A percentile compares a stretch with the other conserved stretches of the same genome.
These are phyloP conservation scores for Metschnikowia picachoensis DNA, from an alignment of 805 yeast species.

Conservation along the genomic window DNA sequence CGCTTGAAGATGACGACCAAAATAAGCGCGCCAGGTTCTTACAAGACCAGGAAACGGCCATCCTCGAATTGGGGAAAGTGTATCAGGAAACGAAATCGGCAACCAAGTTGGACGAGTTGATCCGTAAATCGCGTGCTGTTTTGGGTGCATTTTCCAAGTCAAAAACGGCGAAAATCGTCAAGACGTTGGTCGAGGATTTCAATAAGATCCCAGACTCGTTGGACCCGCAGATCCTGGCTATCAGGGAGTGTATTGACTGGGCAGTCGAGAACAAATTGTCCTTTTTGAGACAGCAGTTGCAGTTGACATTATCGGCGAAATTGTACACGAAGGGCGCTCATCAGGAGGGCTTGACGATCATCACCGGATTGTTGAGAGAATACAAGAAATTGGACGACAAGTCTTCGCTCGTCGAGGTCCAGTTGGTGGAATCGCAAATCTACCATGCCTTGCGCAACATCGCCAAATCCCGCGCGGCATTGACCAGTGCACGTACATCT, in stretches of 20 bases:
- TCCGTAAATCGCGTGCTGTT: constrained; percentile 63
- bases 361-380: constrained; percentile 70
- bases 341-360: constrained; percentile 68
- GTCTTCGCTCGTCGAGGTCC: constrained; percentile 92
- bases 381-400: constrained; percentile 94
- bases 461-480: constrained; percentile 86
- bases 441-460: constrained; percentile 88
- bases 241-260: constrained; percentile 84
- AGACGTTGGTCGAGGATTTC: constrained; percentile 72
- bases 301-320: constrained; percentile 75
- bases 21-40: constrained; percentile 24
- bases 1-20: constrained; percentile 17
- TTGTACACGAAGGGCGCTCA: constrained; percentile 63
- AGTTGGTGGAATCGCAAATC: constrained; percentile 82
- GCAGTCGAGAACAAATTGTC: constrained; percentile 77
- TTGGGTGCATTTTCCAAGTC: constrained; percentile 85
- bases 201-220: constrained; percentile 59
- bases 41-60: constrained; percentile 58
- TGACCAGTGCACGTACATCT: constrained; percentile 92
- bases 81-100: constrained; percentile 51
- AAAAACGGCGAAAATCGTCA: constrained; percentile 88
- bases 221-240: constrained; percentile 68
- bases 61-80: constrained; percentile 70
- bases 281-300: constrained; percentile 83
- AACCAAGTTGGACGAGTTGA: constrained; percentile 54